A percentile compares a stretch with the other conserved stretches of the same genome.
Conservation (phyloP, 495 filamentous ascomycete species). For the Paragyromitra xinjiangensis region DNA sequence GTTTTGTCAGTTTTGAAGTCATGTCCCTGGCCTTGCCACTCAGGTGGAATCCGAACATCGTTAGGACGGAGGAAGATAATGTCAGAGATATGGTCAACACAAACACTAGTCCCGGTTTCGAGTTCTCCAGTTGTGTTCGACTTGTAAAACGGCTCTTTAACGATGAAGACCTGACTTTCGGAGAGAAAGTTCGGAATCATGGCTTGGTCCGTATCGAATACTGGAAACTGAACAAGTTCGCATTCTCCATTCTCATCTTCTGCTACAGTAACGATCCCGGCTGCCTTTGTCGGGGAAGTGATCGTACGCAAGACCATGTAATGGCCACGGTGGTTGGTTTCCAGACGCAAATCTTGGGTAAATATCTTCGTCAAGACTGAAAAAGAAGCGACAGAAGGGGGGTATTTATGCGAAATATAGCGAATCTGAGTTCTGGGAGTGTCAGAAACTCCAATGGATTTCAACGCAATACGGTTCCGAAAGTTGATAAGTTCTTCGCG, state of each 20-base stretch:
- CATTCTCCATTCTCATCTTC: constrained; percentile 18
- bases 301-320: constrained; percentile 13
- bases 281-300: not conserved
- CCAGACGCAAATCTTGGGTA: constrained; percentile 4
- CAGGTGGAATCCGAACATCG: constrained; percentile 4
- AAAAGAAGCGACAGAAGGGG: constrained; percentile 6
- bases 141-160: constrained; percentile 32
- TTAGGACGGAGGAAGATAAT: constrained; percentile 14
- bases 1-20: not conserved
- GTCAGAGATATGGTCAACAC: constrained; percentile 31
- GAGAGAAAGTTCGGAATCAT: not conserved
- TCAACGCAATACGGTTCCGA: not conserved
- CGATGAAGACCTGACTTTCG: constrained; percentile 18
- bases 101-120: constrained; percentile 11
- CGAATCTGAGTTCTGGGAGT: not conserved
- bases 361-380: not conserved
- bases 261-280: not conserved
- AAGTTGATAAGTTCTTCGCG: not conserved
- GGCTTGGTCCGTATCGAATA: not conserved
- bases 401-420: constrained; percentile 7
- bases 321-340: not conserved
- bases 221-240: constrained; percentile 15
- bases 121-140: constrained; percentile 3
- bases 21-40: not conserved
- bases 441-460: not conserved